phyloP scores from a whole-genome alignment of 495 filamentous ascomycete species.

The Parmelia sp. region DNA sequence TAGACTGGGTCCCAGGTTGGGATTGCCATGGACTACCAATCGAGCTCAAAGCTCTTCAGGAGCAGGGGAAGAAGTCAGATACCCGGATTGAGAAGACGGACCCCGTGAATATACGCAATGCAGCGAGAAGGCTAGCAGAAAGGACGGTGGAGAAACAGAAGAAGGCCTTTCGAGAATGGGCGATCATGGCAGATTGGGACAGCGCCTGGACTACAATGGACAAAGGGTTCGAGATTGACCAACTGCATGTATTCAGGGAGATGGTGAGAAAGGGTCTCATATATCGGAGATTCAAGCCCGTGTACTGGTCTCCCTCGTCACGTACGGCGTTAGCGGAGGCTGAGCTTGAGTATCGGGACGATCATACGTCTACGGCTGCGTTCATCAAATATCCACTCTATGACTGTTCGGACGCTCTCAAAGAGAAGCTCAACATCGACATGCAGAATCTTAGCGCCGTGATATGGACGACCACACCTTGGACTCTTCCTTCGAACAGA shows the following conservation, averaged over 20 bases:
- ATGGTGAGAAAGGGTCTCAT: constrained; percentile 83
- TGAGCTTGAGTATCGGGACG: constrained; percentile 88
- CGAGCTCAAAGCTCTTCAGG: constrained; percentile 88
- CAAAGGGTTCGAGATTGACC: constrained; percentile 72
- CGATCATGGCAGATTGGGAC: constrained; percentile 94
- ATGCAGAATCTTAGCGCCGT: constrained; percentile 54
- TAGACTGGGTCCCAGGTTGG: constrained; percentile 93
- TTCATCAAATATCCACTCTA: constrained; percentile 73
- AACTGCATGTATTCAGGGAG: constrained; percentile 75
- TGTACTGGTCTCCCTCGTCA: constrained; percentile 93
- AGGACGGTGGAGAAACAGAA: constrained; percentile 75
- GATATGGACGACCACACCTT: constrained; percentile 97
- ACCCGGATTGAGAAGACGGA: constrained; percentile 29
- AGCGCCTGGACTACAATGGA: constrained; percentile 90
- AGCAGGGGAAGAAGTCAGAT: constrained; percentile 25
- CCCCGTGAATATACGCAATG: constrained; percentile 52
- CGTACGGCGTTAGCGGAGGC: constrained; percentile 90
- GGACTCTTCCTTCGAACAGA: constrained; percentile 90
- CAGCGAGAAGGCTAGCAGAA: constrained; percentile 67
- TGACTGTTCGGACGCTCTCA: constrained; percentile 43
- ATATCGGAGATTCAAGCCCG: constrained; percentile 82
- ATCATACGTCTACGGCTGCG: constrained; percentile 72
- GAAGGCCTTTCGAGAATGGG: constrained; percentile 73
- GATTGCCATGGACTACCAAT: constrained; percentile 98
- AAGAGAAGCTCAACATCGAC: constrained; percentile 33